Evolutionary conservation across 495 filamentous ascomycete genomes (phyloP).

Genomic region (Daldinia childiae): DNA sequence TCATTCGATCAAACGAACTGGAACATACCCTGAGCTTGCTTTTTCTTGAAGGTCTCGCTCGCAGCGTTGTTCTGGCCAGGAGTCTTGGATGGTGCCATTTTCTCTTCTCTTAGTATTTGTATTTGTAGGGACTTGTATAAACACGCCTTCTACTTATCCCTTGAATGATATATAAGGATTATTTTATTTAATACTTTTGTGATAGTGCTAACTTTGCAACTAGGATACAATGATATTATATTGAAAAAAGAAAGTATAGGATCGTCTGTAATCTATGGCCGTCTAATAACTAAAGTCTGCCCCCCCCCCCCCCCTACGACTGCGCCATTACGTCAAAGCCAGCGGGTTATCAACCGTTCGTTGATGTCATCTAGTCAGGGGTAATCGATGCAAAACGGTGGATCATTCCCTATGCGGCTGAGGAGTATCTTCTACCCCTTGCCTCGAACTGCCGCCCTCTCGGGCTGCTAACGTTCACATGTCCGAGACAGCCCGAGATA

Average conservation of each 20-base stretch:
- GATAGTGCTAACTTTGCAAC: too few species aligned
- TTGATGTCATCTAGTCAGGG: conserved; percentile 42
- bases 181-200: background rate
- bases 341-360: conserved; percentile 4
- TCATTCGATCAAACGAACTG: background rate
- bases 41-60: conserved; percentile 41
- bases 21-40: conserved; percentile 34
- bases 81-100: conserved; percentile 36
- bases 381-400: conserved; percentile 19
- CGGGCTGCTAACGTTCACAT: background rate
- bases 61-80: conserved; percentile 39
- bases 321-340: conserved; percentile 28
- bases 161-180: background rate
- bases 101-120: background rate
- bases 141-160: background rate
- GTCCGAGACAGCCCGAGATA: background rate
- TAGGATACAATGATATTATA: too few species aligned
- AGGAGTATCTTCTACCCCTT: conserved; percentile 3
- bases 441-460: background rate
- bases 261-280: background rate
- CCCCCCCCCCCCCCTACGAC: background rate
- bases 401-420: background rate
- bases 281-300: background rate
- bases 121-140: background rate
- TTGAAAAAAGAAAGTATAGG: background rate